A percentile compares a stretch with the other conserved stretches of the same genome.
These are phyloP conservation scores for Apiospora aurea DNA, from an alignment of 2,329 filamentous ascomycete genomes.

Conservation along the genomic window DNA sequence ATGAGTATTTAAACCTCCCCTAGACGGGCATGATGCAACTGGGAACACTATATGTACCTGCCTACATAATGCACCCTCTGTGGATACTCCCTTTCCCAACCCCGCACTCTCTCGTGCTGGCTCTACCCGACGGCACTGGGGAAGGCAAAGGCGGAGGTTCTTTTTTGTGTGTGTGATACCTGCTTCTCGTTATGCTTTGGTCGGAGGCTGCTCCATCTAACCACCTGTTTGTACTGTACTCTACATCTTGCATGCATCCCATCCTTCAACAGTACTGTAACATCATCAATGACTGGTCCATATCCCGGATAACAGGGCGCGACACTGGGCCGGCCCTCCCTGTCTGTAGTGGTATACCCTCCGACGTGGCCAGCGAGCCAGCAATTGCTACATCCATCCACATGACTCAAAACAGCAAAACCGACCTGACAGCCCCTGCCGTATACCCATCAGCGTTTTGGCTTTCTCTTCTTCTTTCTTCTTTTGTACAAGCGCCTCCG, in stretches of 20 bases:
- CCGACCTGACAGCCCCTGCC: not conserved
- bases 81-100: not conserved
- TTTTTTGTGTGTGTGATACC: constrained; percentile 8
- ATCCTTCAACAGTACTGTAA: not conserved
- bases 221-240: constrained; percentile 1
- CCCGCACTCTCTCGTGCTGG: not conserved
- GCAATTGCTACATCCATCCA: not conserved
- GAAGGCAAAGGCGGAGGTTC: constrained; percentile 18
- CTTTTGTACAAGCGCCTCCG: not conserved
- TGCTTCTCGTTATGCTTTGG: constrained; percentile 10
- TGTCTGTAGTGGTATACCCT: constrained; percentile 17
- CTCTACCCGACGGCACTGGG: not conserved
- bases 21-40: constrained; percentile 10
- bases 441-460: not conserved
- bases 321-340: not conserved
- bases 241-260: constrained; percentile 15
- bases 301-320: not conserved
- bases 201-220: not conserved
- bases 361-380: not conserved
- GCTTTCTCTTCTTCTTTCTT: not conserved
- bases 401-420: not conserved
- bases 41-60: not conserved
- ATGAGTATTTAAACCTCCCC: constrained; percentile 7
- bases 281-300: not conserved
- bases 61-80: constrained; percentile 1